Conservation (phyloP, 208 protist species). For the Acanthamoeba healyi region DNA sequence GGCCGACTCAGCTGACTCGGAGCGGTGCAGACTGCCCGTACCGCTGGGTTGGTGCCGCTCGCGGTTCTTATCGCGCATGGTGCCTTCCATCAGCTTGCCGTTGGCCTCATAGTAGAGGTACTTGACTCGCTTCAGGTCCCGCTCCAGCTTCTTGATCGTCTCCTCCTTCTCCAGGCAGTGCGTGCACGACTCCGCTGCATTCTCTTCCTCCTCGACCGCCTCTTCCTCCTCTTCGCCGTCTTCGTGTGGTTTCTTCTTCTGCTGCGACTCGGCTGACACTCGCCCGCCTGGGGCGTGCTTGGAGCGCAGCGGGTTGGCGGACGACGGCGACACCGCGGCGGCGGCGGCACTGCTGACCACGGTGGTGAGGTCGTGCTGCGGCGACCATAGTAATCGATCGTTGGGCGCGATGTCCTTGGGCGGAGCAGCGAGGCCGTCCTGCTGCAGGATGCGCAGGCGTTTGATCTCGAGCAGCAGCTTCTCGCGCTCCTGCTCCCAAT, state of each 20-base stretch:
- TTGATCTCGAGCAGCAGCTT: slow-evolving; percentile 52
- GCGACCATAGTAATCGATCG: slow-evolving; percentile 35
- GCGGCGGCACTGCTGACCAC: background rate
- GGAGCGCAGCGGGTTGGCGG: background rate
- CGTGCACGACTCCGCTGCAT: background rate
- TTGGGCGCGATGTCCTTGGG: background rate
- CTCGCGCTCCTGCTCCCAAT: slow-evolving; percentile 45
- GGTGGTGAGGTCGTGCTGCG: background rate
- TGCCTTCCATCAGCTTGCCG: slow-evolving; percentile 12
- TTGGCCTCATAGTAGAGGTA: slow-evolving; percentile 55
- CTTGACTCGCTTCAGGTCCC: slow-evolving; percentile 75
- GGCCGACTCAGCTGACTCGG: background rate
- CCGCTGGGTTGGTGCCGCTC: background rate
- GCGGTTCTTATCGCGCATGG: slow-evolving; percentile 59
- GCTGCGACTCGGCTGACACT: background rate
- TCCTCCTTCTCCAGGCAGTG: slow-evolving; percentile 71
- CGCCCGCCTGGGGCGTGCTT: background rate
- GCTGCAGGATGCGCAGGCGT: slow-evolving; percentile 7
- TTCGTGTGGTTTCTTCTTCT: background rate
- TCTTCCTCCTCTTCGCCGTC: slow-evolving; percentile 44
- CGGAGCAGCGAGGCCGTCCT: background rate
- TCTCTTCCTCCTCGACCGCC: slow-evolving; percentile 40
- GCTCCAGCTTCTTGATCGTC: slow-evolving; percentile 71
- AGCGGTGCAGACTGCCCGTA: background rate
- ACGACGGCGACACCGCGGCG: background rate